Percentiles rank a stretch among this genome's conserved stretches.
phyloP scores from a whole-genome alignment of 176 grass and related monocot species.

The Oryza meridionalis region DNA sequence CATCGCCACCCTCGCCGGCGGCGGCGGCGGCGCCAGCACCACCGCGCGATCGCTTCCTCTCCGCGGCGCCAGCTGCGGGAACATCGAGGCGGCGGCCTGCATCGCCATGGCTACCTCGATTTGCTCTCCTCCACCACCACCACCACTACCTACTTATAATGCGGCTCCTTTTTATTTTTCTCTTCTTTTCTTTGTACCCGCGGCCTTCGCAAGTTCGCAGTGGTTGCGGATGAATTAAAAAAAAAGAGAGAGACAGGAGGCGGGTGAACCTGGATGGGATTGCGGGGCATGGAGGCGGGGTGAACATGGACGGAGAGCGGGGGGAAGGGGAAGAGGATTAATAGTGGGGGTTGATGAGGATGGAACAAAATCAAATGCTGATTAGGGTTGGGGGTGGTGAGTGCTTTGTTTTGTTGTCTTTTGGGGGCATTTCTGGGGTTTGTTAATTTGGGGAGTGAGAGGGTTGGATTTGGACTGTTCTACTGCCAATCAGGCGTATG shows the following conservation, averaged over 20 bases:
- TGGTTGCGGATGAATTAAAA: slow-evolving; percentile 1
- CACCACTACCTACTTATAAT: slow-evolving; percentile 35
- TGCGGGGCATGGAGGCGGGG: slow-evolving; percentile 24
- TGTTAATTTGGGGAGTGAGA: slow-evolving; percentile 3
- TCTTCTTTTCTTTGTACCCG: neutral
- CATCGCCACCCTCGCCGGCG: slow-evolving; percentile 28
- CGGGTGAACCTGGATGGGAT: slow-evolving; percentile 59
- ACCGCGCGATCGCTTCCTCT: neutral
- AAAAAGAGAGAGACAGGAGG: neutral
- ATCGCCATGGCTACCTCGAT: slow-evolving; percentile 50
- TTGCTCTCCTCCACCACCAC: neutral
- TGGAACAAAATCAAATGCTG: slow-evolving; percentile 12
- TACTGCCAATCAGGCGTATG: slow-evolving; percentile 17
- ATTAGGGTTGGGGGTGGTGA: neutral
- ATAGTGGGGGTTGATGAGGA: slow-evolving; percentile 52
- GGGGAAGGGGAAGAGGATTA: slow-evolving; percentile 15
- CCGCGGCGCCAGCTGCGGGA: slow-evolving; percentile 42
- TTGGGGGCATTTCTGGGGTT: neutral
- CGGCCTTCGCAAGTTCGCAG: slow-evolving; percentile 42
- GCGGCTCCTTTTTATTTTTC: neutral
- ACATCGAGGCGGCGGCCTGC: slow-evolving; percentile 41
- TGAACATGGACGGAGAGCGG: slow-evolving; percentile 34
- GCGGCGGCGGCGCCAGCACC: neutral
- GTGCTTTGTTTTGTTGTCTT: neutral
- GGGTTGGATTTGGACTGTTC: slow-evolving; percentile 46